Conservation (phyloP, 2,329 filamentous ascomycete species). For the Paecilomyces fulvus region DNA sequence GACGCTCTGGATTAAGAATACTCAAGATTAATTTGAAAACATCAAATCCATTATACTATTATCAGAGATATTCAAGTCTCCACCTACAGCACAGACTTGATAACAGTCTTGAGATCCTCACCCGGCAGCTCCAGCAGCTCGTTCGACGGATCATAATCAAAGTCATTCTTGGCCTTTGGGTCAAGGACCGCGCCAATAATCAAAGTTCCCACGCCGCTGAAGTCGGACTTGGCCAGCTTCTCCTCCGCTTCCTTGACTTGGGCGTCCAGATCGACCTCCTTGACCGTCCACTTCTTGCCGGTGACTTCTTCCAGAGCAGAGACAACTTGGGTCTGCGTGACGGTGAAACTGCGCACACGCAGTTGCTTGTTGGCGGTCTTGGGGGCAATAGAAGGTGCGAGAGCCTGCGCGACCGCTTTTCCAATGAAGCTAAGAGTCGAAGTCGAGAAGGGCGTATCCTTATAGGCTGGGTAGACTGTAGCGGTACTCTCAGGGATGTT, state of each 20-base stretch:
- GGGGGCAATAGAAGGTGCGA: constrained; percentile 5
- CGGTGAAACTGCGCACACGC: constrained; percentile 4
- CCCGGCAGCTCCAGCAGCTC: constrained; percentile 6
- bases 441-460: constrained; percentile 10
- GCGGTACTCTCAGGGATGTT: constrained; percentile 21
- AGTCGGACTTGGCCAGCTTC: constrained; percentile 6
- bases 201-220: constrained; percentile 4
- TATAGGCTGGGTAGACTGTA: constrained; percentile 13
- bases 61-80: neutral
- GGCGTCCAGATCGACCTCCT: constrained; percentile 5
- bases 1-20: too few species aligned
- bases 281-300: constrained; percentile 6
- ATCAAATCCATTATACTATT: neutral
- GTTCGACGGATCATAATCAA: constrained; percentile 7
- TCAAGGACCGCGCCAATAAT: constrained; percentile 5
- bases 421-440: constrained; percentile 11
- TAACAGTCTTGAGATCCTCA: neutral
- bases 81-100: neutral
- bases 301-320: constrained; percentile 5
- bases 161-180: constrained; percentile 5
- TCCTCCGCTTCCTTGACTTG: constrained; percentile 1
- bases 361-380: constrained; percentile 9
- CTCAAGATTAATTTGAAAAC: neutral
- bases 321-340: constrained; percentile 3
- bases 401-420: constrained; percentile 10